These are phyloP conservation scores for Neospermospora avenae DNA, from an alignment of 2,329 filamentous ascomycete genomes.

Conservation along the genomic window DNA sequence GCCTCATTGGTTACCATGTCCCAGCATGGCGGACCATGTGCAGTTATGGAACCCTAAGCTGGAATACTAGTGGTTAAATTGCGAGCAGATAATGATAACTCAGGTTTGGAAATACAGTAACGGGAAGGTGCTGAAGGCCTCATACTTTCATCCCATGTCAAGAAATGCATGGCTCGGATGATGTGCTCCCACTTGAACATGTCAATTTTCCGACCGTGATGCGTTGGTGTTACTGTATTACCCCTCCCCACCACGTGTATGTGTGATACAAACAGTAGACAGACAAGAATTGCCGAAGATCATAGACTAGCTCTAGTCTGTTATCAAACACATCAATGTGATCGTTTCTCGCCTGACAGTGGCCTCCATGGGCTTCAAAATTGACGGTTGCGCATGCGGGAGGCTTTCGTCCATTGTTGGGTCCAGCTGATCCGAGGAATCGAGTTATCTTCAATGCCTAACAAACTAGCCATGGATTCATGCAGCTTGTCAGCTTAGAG, in stretches of 20 bases:
- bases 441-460: constrained; percentile 1
- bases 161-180: neutral
- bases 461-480: neutral
- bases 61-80: neutral
- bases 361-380: neutral
- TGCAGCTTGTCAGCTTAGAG: constrained; percentile 4
- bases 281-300: neutral
- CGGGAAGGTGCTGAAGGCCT: neutral
- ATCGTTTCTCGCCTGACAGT: neutral
- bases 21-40: neutral
- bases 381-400: neutral
- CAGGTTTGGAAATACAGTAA: neutral
- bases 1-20: neutral
- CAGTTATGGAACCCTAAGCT: neutral
- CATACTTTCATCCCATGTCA: neutral
- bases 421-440: neutral
- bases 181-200: neutral
- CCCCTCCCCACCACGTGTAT: neutral
- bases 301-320: neutral
- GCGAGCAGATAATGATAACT: neutral
- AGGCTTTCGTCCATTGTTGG: neutral
- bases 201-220: neutral
- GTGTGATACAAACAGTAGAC: neutral
- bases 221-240: neutral
- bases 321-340: neutral